phyloP scores from a whole-genome alignment of 2,329 filamentous ascomycete genomes.

The Rhexocercosporidium sp. region DNA sequence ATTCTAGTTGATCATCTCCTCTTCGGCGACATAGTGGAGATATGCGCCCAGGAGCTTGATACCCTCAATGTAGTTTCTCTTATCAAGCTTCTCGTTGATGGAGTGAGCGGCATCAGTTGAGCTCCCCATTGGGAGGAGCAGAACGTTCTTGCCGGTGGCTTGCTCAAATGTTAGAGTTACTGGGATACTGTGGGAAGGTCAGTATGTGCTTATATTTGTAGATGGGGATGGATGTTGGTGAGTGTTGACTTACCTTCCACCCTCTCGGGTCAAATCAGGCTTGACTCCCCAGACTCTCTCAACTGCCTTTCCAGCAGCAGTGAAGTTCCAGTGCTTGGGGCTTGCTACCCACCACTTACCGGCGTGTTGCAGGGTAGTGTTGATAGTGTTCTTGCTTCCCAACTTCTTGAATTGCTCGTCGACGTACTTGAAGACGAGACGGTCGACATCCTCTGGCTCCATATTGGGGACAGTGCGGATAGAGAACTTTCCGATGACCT shows the following conservation, averaged over 20 bases:
- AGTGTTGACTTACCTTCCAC: conserved; percentile 70
- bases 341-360: conserved; percentile 99
- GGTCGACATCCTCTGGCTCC: conserved; percentile 89
- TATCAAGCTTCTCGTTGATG: conserved; percentile 98
- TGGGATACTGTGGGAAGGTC: conserved; percentile 70
- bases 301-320: conserved; percentile 91
- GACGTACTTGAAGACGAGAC: conserved; percentile 82
- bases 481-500: conserved; percentile 97
- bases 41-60: conserved; percentile 96
- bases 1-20: conserved; percentile 59
- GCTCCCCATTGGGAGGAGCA: conserved; percentile 95
- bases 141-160: conserved; percentile 96
- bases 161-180: conserved; percentile 97
- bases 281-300: conserved; percentile 92
- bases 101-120: conserved; percentile 96
- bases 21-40: conserved; percentile 92
- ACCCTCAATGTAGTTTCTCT: conserved; percentile 96
- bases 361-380: conserved; percentile 81
- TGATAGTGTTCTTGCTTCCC: conserved; percentile 88
- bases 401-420: conserved; percentile 85
- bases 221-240: not conserved
- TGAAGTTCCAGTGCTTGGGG: conserved; percentile 99
- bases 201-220: not conserved
- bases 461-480: conserved; percentile 98
- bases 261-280: conserved; percentile 95